Base-by-base conservation (phyloP, 192 early-diverging fungal genomes). In the Irineochytrium annulatum region DNA sequence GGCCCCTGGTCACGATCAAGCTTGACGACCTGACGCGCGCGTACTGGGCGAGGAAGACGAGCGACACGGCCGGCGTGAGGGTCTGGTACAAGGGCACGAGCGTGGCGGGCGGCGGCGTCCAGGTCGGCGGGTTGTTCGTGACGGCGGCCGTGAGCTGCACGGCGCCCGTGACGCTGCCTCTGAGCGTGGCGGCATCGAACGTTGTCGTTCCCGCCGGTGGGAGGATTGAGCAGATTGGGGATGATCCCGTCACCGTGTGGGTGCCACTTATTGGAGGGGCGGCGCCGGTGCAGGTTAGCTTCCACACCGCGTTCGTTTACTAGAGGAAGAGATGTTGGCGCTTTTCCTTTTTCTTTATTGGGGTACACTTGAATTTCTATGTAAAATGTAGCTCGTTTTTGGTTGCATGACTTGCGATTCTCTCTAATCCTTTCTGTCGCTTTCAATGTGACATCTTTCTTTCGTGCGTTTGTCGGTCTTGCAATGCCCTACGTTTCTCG, bases 151-250 rank as follows among this genome's bases (percentile, higher is more conserved):
- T 14, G 14, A 55, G 54, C 22, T 55, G 54, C 54, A 55, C 35
- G 16, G 54, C 54, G 4, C 54, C 54, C 8, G 31, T 55, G 5
- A 55, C 54, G 14, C 11, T 55, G 54, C 54, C 54, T 4, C 31
- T 13, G 16, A 34, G 54, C 11, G 54, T 55, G 19, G 28, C 54
- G 14, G 22, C 28, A 22, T n/a, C 6, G 6, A 51, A 51, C 28
- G 49, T 51, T 51, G 22, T 35, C 14, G 17, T 55, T 31, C 54
- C 54, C 35, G 31, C 30, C 26, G 54, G 54, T 5, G 54, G 30
- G 4, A 55, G 30, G n/a, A 55, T 24, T 19, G 57, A 59, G 33
- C 57, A 59, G 26, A n/a, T 59, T 59, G 57, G 57, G 13, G n/a
- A 16, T 4, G 57, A 59, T 27, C 17, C 57, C 13, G 14, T 59